Evolutionary conservation across 768 basidiomycete genomes (phyloP).

Genomic region (Kondoa subrosea): DNA sequence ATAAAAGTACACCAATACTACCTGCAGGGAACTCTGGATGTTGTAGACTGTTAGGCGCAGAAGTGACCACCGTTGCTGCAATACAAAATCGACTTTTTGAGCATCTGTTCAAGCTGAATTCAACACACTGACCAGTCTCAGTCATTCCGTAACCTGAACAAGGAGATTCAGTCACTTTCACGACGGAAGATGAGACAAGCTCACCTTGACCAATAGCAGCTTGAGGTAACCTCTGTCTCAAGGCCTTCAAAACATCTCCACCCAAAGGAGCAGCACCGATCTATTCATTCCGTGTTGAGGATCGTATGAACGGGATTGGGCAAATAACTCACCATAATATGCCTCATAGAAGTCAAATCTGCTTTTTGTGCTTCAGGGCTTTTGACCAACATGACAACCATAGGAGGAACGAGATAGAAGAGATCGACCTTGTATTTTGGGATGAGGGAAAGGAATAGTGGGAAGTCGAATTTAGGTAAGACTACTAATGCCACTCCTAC

Average conservation of each 20-base stretch:
- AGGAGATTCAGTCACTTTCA: not conserved
- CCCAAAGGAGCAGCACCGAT: conserved; percentile 1
- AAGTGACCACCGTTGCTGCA: conserved; percentile 1
- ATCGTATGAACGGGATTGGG: not conserved
- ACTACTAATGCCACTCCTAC: not conserved
- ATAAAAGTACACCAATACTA: not conserved
- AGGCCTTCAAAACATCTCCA: not conserved
- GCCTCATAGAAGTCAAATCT: not conserved
- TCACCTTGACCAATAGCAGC: not conserved
- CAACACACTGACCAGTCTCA: not conserved
- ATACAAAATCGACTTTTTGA: not conserved
- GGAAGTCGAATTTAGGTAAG: conserved; percentile 3
- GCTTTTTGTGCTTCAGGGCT: conserved; percentile 4
- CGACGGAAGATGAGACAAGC: not conserved
- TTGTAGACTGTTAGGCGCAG: not conserved
- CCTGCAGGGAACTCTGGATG: not conserved
- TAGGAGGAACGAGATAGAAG: conserved; percentile 2
- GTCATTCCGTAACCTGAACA: conserved; percentile 1
- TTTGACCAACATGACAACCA: conserved; percentile 4
- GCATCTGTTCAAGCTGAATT: not conserved
- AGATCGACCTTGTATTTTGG: not conserved
- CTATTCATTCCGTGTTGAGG: too few species aligned
- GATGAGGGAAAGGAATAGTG: not conserved
- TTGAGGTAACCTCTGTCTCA: not conserved
- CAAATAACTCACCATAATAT: not conserved